Evolutionary conservation across 2,329 filamentous ascomycete genomes (phyloP), one percentile per base, ranked within the genome.

Genomic region (Didymella segeticola): DNA sequence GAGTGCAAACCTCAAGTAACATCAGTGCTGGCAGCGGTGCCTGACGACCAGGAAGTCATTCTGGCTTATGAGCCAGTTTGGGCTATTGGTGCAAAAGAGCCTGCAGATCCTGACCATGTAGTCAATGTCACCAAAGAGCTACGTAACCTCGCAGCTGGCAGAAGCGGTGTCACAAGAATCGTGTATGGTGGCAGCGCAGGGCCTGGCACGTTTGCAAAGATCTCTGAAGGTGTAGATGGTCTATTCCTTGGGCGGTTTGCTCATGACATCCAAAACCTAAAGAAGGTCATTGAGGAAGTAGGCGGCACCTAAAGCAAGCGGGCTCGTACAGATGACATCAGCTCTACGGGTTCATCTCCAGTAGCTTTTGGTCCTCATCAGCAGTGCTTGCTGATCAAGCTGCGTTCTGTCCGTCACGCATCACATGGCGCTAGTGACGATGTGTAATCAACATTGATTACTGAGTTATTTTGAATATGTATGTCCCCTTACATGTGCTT

Each of bases 61-160:
- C 81, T 96, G 52, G 91, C 91, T 1, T 96, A 96, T 69, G 91
- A 96, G 78, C 91, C 91, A 7, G 90, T 95, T 1, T 96, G 91
- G 91, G 91, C 91, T 1, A 96, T 95, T 73, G 91, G 91, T 0
- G 87, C 90, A 9, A 78, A 82, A 1, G 79, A 87, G 66, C 90
- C 91, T 2, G 91, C 91, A 0, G 82, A 82, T 7, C 83, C 87
- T 15, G 86, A 87, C 57, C 88, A 96, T 69, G 89, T 96, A 0
- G 82, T 88, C 4, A 82, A 80, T 30, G 89, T 95, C 2, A 86
- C 89, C 14, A 81, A 82, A 63, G 84, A 84, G 15, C 80, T 93
- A 42, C 81, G 87, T 47, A 80, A 84, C 22, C 77, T 82, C 47
- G 76, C 86, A 6, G 74, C 75, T 53, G 68, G 68, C 17, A 78